phyloP scores from a whole-genome alignment of 2,329 filamentous ascomycete genomes.

The Fusarium xyrophilum region DNA sequence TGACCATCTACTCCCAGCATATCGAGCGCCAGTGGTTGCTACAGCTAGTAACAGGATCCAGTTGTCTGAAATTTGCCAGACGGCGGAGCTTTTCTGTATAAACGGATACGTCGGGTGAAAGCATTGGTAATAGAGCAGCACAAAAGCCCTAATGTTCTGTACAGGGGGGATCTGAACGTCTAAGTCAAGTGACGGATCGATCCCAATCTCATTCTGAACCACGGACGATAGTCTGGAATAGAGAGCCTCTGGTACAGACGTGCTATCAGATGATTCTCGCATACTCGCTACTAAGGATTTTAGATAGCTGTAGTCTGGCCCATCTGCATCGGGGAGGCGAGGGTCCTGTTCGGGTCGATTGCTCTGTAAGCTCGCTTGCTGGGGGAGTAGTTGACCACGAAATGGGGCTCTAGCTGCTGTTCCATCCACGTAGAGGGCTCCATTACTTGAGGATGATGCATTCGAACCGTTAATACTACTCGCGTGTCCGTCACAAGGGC shows the following conservation, averaged over 20 bases:
- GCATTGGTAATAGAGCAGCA: slow-evolving; percentile 19
- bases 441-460: slow-evolving; percentile 5
- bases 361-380: background rate
- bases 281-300: background rate
- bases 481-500: background rate
- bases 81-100: slow-evolving; percentile 2
- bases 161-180: slow-evolving; percentile 7
- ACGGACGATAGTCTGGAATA: background rate
- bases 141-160: slow-evolving; percentile 6
- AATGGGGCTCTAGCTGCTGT: slow-evolving; percentile 18
- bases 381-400: slow-evolving; percentile 1
- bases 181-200: background rate
- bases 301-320: background rate
- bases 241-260: background rate
- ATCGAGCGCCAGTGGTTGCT: slow-evolving; percentile 7
- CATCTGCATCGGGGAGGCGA: background rate
- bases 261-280: background rate
- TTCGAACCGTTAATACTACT: slow-evolving; percentile 1
- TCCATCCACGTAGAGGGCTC: slow-evolving; percentile 16
- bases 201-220: background rate
- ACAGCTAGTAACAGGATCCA: slow-evolving; percentile 12
- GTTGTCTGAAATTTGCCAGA: background rate
- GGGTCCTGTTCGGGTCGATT: background rate
- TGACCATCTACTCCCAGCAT: slow-evolving; percentile 1
- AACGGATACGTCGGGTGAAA: slow-evolving; percentile 30